Evolutionary conservation across 2,329 filamentous ascomycete genomes (phyloP), one percentile per base, ranked within the genome.

Genomic region (Neopestalotiopsis clavispora): DNA sequence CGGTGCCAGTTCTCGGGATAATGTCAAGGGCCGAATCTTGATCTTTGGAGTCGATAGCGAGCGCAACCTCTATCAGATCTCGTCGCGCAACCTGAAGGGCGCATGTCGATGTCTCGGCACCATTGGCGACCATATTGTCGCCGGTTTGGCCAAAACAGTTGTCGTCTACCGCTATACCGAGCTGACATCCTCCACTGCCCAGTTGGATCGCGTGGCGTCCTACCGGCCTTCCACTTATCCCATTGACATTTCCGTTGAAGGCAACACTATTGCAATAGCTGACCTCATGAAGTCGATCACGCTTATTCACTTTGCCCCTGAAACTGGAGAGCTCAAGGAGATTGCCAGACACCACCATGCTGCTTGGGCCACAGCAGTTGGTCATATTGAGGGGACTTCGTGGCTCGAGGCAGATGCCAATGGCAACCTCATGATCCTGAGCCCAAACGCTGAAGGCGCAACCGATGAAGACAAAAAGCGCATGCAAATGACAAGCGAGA

Each of bases 261-360:
- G 88, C 1, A 90, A 91, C 73, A 85, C 89, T 30, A 95, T 99
- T 71, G 94, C 93, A 0, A 90, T 98, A 10, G 93, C 92, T 0
- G 96, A 99, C 76, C 83, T 99, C 60, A 98, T 97, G 93, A 98
- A 98, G 81, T 97, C 94, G 1, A 85, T 97, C 30, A 91, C 92
- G 1, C 83, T 98, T 5, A 84, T 98, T 9, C 86, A 96, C 76
- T 96, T 92, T 76, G 83, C 85, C 0, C 85, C 86, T 0, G 80
- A 87, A n/a, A 81, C 86, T 12, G 88, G 91, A 67, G 87, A 84
- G 66, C 84, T 98, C 7, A 84, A 85, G 0, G 94, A 97, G 82
- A 84, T 92, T 3, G 92, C 92, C 3, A 88, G 95, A 23, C 94
- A 98, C 77, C 94, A 91, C 74, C 90, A 95, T 75, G 91, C 92